These are phyloP conservation scores for Salix koriyanagi DNA, from an alignment of 345 rosid species.

Conservation along the genomic window DNA sequence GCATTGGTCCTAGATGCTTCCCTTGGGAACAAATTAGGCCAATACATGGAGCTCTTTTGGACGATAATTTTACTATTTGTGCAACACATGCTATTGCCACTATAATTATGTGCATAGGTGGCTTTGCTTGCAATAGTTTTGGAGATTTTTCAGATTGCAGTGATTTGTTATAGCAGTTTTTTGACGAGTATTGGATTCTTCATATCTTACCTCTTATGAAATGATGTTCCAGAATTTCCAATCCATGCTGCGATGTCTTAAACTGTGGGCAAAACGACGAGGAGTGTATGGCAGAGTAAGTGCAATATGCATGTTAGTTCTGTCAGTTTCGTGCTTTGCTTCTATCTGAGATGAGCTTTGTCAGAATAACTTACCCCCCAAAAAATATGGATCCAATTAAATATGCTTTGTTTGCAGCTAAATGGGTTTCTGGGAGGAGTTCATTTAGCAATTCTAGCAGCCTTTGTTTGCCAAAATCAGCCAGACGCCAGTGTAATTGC, in stretches of 20 bases:
- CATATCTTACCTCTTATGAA: slow-evolving; percentile 1
- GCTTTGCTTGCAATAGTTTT: no score
- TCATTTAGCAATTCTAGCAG: slow-evolving; percentile 53
- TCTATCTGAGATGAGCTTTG: slow-evolving; percentile 11
- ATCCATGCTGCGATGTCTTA: slow-evolving; percentile 43
- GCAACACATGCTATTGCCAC: no score
- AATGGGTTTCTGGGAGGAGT: slow-evolving; percentile 64
- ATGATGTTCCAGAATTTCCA: slow-evolving; percentile 41
- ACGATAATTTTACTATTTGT: no score
- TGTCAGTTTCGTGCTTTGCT: neutral
- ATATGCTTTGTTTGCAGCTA: slow-evolving; percentile 30
- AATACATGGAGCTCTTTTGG: no score
- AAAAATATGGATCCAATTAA: neutral
- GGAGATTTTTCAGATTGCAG: neutral
- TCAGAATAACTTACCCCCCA: neutral
- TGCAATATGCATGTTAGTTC: neutral
- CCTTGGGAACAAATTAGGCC: no score
- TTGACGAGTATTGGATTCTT: neutral
- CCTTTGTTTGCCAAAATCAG: slow-evolving; percentile 44
- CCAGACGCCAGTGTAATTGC: slow-evolving; percentile 39
- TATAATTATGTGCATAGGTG: no score
- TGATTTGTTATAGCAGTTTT: neutral
- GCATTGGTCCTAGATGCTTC: no score
- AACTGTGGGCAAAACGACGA: slow-evolving; percentile 56
- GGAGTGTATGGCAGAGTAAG: slow-evolving; percentile 62